Evolutionary conservation across 83 land plant species (phyloP).

Genomic region (Larix sibirica): DNA sequence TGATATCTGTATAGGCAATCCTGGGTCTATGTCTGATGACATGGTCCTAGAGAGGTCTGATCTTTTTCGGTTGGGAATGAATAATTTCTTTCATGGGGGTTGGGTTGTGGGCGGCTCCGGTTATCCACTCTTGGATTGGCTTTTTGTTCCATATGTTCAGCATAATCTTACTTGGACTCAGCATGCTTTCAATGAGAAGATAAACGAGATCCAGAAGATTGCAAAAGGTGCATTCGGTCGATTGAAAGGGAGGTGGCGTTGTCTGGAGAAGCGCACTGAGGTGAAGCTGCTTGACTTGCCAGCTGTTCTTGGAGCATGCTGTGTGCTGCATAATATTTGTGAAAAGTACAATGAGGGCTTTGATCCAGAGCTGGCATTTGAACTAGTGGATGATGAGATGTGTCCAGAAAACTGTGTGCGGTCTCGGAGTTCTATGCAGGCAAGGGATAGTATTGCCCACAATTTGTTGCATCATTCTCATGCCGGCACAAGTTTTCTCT

Average conservation of each 20-base stretch:
- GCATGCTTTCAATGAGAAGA: slow-evolving; percentile 89
- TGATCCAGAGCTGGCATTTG: slow-evolving; percentile 52
- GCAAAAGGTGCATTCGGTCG: slow-evolving; percentile 75
- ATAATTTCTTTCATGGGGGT: slow-evolving; percentile 52
- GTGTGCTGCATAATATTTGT: slow-evolving; percentile 93
- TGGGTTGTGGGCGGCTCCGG: slow-evolving; percentile 87
- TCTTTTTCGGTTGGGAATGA: slow-evolving; percentile 63
- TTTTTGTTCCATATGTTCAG: slow-evolving; percentile 88
- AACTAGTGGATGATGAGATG: slow-evolving; percentile 82
- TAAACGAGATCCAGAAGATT: slow-evolving; percentile 63
- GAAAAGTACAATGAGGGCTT: slow-evolving; percentile 74
- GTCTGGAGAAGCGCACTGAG: slow-evolving; percentile 93
- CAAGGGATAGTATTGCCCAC: slow-evolving; percentile 86
- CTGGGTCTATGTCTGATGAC: slow-evolving; percentile 95
- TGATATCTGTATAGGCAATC: slow-evolving; percentile 95
- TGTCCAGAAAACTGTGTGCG: slow-evolving; percentile 46
- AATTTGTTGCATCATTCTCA: slow-evolving; percentile 82
- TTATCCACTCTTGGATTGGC: slow-evolving; percentile 92
- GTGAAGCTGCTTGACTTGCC: slow-evolving; percentile 95
- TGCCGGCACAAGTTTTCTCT: slow-evolving; percentile 31
- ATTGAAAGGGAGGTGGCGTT: slow-evolving; percentile 87
- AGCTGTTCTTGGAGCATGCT: slow-evolving; percentile 91
- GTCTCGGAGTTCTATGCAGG: slow-evolving; percentile 48
- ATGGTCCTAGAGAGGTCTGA: slow-evolving; percentile 86
- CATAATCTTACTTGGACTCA: slow-evolving; percentile 90